Evolutionary conservation across 495 filamentous ascomycete species (phyloP).

Genomic region (Aspergillus nanangensis): DNA sequence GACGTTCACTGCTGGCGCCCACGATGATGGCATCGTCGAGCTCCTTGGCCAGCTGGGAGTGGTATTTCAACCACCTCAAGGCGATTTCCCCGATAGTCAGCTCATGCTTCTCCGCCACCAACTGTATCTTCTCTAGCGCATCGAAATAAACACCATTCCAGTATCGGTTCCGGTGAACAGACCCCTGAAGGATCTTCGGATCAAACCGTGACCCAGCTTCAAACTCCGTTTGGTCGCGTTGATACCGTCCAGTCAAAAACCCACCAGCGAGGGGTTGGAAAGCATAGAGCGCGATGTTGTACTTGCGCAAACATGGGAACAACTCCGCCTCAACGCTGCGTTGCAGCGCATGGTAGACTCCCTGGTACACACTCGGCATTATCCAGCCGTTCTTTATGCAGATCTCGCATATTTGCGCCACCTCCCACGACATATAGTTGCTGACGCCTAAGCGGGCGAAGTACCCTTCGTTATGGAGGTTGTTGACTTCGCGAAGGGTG

Average conservation of each 20-base stretch:
- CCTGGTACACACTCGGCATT: slow-evolving; percentile 46
- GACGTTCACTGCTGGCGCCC: slow-evolving; percentile 31
- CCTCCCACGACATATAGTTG: slow-evolving; percentile 40
- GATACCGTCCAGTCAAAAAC: slow-evolving; percentile 30
- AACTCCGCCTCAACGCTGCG: slow-evolving; percentile 38
- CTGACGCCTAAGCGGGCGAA: slow-evolving; percentile 42
- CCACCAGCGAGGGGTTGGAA: slow-evolving; percentile 53
- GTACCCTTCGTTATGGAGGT: slow-evolving; percentile 29
- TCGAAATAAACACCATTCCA: slow-evolving; percentile 45
- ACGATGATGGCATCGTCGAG: slow-evolving; percentile 39
- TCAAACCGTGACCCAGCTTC: slow-evolving; percentile 37
- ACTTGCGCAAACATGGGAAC: slow-evolving; percentile 38
- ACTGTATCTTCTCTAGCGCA: slow-evolving; percentile 28
- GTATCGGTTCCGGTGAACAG: slow-evolving; percentile 34
- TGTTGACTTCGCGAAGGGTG: slow-evolving; percentile 32
- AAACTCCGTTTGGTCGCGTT: slow-evolving; percentile 19
- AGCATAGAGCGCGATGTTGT: slow-evolving; percentile 41
- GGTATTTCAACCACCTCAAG: slow-evolving; percentile 34
- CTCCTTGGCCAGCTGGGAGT: slow-evolving; percentile 22
- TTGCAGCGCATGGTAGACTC: slow-evolving; percentile 40
- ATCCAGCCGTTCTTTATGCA: slow-evolving; percentile 37
- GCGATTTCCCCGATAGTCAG: slow-evolving; percentile 33
- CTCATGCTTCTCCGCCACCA: slow-evolving; percentile 15
- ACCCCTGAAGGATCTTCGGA: slow-evolving; percentile 33
- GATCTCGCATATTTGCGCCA: slow-evolving; percentile 36